Conservation (phyloP, 2,329 filamentous ascomycete species). For the Aureobasidium mangrovei region DNA sequence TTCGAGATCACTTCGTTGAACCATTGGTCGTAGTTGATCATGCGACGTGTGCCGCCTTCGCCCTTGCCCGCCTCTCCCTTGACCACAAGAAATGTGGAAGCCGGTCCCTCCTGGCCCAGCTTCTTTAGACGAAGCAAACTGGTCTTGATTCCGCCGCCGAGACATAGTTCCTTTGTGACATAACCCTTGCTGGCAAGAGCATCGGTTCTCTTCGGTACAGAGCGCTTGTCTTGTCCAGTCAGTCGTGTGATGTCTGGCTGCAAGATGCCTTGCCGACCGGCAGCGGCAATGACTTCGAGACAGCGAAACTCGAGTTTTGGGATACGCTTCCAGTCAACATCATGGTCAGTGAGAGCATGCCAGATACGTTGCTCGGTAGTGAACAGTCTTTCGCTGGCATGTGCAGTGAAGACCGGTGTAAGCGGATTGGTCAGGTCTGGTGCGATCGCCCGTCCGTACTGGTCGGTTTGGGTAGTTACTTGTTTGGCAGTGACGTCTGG, state of each 20-base stretch:
- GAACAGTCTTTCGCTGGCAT: slow-evolving; percentile 31
- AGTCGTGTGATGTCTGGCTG: slow-evolving; percentile 47
- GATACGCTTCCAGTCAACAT: slow-evolving; percentile 46
- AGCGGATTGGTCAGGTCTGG: slow-evolving; percentile 13
- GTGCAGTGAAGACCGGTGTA: slow-evolving; percentile 1
- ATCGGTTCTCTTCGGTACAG: slow-evolving; percentile 53
- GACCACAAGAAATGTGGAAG: slow-evolving; percentile 12
- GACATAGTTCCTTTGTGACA: slow-evolving; percentile 47
- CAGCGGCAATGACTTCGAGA: slow-evolving; percentile 50
- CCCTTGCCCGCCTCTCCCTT: slow-evolving; percentile 5
- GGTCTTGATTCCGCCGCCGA: slow-evolving; percentile 42
- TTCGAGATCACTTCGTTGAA: slow-evolving; percentile 40
- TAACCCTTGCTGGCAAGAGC: slow-evolving; percentile 49
- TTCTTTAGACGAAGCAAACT: slow-evolving; percentile 48
- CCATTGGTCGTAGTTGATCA: slow-evolving; percentile 40
- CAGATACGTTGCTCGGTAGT: slow-evolving; percentile 50
- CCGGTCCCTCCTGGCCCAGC: slow-evolving; percentile 30
- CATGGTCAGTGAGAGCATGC: slow-evolving; percentile 52
- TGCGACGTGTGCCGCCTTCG: slow-evolving; percentile 7
- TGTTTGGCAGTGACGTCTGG: slow-evolving; percentile 46
- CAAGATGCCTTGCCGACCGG: slow-evolving; percentile 45
- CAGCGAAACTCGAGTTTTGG: slow-evolving; percentile 47
- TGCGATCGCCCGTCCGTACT: not conserved
- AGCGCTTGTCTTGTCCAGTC: slow-evolving; percentile 57
- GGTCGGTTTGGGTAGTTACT: slow-evolving; percentile 25